Percentiles rank a stretch among this genome's conserved stretches.
Conservation (phyloP, 257 asterid genomes). For the Anisodus tanguticus region DNA sequence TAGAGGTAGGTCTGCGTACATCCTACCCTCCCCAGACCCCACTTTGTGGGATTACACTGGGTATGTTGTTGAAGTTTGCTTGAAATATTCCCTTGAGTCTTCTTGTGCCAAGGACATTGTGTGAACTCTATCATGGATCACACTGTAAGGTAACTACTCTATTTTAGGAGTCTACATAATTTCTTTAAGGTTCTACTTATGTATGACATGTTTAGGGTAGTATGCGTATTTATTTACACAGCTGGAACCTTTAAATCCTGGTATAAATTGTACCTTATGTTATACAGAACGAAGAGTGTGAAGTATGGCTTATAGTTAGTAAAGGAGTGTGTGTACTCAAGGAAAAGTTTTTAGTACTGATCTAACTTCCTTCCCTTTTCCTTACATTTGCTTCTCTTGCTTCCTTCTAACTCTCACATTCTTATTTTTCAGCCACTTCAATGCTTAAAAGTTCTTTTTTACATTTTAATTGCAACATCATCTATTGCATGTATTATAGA, state of each 20-base stretch:
- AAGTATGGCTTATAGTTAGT: neutral
- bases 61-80: neutral
- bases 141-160: neutral
- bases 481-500: neutral
- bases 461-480: neutral
- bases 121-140: conserved; percentile 21
- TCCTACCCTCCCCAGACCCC: no score
- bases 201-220: neutral
- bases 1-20: no score
- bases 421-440: neutral
- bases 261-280: neutral
- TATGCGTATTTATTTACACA: neutral
- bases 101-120: neutral
- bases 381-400: neutral
- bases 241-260: neutral
- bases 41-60: no score
- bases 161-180: neutral
- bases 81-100: neutral
- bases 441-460: neutral
- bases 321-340: neutral
- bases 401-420: neutral
- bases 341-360: neutral
- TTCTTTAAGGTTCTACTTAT: neutral
- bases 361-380: neutral
- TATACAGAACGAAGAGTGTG: neutral